A percentile compares a stretch with the other conserved stretches of the same genome.
phyloP scores from a whole-genome alignment of 2,329 filamentous ascomycete genomes.

The Tolypocladium sp. region DNA sequence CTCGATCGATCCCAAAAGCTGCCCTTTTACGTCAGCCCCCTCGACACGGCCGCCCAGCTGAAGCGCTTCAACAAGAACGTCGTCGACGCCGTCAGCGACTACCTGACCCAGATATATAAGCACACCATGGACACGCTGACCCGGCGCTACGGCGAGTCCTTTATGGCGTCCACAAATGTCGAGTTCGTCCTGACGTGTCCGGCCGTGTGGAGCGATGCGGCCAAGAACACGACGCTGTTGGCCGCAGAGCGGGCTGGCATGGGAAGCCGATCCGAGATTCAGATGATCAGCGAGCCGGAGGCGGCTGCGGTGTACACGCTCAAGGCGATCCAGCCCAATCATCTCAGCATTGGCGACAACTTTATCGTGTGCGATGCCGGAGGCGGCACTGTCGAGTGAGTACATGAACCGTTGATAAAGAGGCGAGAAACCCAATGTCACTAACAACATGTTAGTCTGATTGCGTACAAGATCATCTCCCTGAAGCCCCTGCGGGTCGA shows the following conservation, averaged over 20 bases:
- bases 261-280: conserved; percentile 59
- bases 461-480: conserved; percentile 73
- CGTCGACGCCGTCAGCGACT: conserved; percentile 71
- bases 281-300: conserved; percentile 75
- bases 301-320: conserved; percentile 73
- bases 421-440: not conserved
- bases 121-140: conserved; percentile 74
- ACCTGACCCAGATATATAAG: conserved; percentile 64
- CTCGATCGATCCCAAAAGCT: conserved; percentile 73
- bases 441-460: conserved; percentile 40
- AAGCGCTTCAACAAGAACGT: conserved; percentile 67
- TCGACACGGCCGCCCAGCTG: conserved; percentile 70
- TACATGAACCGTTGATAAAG: conserved; percentile 2
- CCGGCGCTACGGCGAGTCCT: conserved; percentile 65
- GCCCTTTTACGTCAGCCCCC: conserved; percentile 69
- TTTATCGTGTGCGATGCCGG: conserved; percentile 56
- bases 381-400: conserved; percentile 59
- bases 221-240: conserved; percentile 74
- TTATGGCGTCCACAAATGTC: conserved; percentile 66
- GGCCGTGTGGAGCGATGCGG: conserved; percentile 76
- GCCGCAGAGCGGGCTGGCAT: conserved; percentile 73
- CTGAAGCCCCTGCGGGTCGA: conserved; percentile 63
- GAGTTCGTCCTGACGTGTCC: conserved; percentile 76
- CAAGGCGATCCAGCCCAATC: conserved; percentile 69
- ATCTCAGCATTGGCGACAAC: conserved; percentile 59